A percentile compares a stretch with the other conserved stretches of the same genome.
phyloP scores from a whole-genome alignment of 1,139 yeast species.

The Taphrina betulina region DNA sequence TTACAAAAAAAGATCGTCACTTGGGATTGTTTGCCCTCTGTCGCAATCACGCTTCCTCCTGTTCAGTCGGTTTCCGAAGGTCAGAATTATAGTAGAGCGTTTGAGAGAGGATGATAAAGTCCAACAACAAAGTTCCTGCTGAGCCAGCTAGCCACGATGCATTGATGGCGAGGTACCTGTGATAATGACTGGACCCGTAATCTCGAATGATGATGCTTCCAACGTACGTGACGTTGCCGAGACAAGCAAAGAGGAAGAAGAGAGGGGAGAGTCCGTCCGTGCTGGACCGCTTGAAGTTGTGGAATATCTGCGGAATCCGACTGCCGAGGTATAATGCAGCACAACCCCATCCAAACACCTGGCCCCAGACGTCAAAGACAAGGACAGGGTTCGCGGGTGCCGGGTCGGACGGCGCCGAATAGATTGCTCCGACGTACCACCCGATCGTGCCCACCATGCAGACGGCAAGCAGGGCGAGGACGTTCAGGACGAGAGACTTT shows the following conservation, averaged over 20 bases:
- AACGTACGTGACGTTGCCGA: constrained; percentile 76
- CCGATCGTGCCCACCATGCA: constrained; percentile 65
- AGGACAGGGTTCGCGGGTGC: constrained; percentile 1
- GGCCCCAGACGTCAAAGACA: constrained; percentile 51
- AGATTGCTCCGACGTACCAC: constrained; percentile 63
- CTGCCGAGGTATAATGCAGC: constrained; percentile 73
- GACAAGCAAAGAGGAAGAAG: constrained; percentile 69
- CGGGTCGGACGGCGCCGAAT: constrained; percentile 54
- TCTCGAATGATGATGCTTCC: constrained; percentile 59
- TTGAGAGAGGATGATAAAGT: constrained; percentile 79
- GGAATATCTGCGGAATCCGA: constrained; percentile 74
- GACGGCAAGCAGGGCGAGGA: constrained; percentile 48
- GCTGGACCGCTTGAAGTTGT: constrained; percentile 65
- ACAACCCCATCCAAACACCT: constrained; percentile 67
- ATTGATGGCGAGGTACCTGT: constrained; percentile 57
- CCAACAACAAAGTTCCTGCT: constrained; percentile 79
- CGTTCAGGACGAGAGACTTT: constrained; percentile 10
- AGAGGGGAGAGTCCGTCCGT: constrained; percentile 60
- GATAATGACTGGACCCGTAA: constrained; percentile 14
- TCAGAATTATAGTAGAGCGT: constrained; percentile 46
- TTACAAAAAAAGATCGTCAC: no score
- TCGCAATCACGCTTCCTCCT: no score
- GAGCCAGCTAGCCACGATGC: constrained; percentile 88
- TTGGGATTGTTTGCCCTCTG: no score
- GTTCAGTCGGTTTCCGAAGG: constrained; percentile 22